Evolutionary conservation across 179 eudicot genomes (phyloP), one percentile per base, ranked within the genome.

Genomic region (Carnegiea gigantea): DNA sequence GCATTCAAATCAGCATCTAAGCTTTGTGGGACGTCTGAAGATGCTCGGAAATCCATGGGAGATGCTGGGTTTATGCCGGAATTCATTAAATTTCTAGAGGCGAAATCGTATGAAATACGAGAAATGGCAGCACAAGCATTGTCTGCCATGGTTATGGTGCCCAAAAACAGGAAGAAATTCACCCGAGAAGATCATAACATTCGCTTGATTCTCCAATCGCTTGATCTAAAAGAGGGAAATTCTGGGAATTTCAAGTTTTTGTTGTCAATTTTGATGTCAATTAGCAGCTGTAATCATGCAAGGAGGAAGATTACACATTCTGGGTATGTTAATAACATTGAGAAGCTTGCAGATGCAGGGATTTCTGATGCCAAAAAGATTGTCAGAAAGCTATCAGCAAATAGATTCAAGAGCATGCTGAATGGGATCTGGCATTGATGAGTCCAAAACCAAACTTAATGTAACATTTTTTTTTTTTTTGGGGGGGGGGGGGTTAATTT

Each of bases 291-390:
- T 84, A 90, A 82, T 79, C 85, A 84, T 82, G 95, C 89, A 1
- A 93, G 91, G 64, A 96, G 84, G 82, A 88, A 88, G 82, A 94
- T 96, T 78, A 80, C 83, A 28, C 88, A 80, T 78, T 94, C 97
- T 71, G 96, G 90, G 73, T 88, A 88, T 82, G 60, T 94, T 59
- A 94, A 89, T 64, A 88, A 87, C 86, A 88, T 96, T n/a, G 91
- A 94, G 82, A 94, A 90, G 48, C 88, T 96, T 75, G 98, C 97
- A 17, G 91, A 90, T 36, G 86, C 86, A n/a, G 96, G 97, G 54
- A 91, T 89, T 88, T 87, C 90, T 57, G 98, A 96, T 79, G 99
- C 99, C 5, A 91, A 91, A 84, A 92, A 86, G 85, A 91, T 96
- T 83, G 88, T 92, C 75, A 94, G 89, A 78, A 96, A 88, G 86